Evolutionary conservation across 2,329 filamentous ascomycete species (phyloP).

Genomic region (Hypoxylon sp.): DNA sequence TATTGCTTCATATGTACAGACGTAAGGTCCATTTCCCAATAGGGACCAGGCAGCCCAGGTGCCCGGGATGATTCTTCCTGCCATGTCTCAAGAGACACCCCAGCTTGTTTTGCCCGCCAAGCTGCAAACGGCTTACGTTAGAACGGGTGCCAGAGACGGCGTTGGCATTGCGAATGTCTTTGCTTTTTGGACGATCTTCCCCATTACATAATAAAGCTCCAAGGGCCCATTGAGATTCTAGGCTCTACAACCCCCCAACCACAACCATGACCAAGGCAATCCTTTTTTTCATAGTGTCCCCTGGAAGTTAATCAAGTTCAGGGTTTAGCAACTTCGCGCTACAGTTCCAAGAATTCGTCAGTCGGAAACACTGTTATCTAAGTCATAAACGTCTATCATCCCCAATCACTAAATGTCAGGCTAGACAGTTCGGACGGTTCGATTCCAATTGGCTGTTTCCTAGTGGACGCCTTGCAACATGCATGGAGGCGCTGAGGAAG

Average conservation of each 20-base stretch:
- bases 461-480: conserved; percentile 22
- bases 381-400: conserved; percentile 14
- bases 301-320: background rate
- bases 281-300: background rate
- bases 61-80: conserved; percentile 32
- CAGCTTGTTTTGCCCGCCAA: conserved; percentile 18
- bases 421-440: conserved; percentile 10
- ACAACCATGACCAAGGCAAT: conserved; percentile 8
- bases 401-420: conserved; percentile 1
- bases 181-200: conserved; percentile 19
- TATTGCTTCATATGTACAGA: conserved; percentile 14
- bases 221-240: conserved; percentile 27
- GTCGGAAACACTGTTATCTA: background rate
- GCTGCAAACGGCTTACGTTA: conserved; percentile 15
- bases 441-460: conserved; percentile 32
- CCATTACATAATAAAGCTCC: conserved; percentile 4
- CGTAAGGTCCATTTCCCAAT: conserved; percentile 9
- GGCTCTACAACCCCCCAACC: conserved; percentile 31
- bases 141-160: conserved; percentile 3
- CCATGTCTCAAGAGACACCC: conserved; percentile 35
- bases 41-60: conserved; percentile 39
- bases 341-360: background rate
- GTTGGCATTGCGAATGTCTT: conserved; percentile 15
- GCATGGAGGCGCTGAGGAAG: conserved; percentile 33
- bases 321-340: conserved; percentile 1